Conservation (phyloP, 1,284 basidiomycete species). For the Pseudozyma sp. region DNA sequence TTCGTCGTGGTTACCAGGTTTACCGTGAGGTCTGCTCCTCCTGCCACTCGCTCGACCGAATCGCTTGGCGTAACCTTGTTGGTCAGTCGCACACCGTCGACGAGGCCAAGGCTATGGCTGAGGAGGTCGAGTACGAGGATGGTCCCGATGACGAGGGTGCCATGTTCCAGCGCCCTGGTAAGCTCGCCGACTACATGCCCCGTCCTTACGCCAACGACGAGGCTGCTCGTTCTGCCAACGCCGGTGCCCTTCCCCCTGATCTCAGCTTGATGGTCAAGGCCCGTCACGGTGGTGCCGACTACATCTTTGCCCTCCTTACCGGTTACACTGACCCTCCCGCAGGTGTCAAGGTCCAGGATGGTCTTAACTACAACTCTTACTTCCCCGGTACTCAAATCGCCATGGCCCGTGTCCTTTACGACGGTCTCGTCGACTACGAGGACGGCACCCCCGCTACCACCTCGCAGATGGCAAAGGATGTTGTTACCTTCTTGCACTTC, state of each 20-base stretch:
- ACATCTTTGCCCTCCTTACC: conserved; percentile 95
- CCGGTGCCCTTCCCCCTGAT: conserved; percentile 95
- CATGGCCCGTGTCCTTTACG: conserved; percentile 97
- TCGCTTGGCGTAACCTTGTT: conserved; percentile 99
- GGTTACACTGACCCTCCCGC: conserved; percentile 97
- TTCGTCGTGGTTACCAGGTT: conserved; percentile 97
- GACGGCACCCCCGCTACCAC: conserved; percentile 91
- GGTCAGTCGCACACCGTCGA: conserved; percentile 96
- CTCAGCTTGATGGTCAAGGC: conserved; percentile 97
- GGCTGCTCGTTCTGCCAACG: conserved; percentile 93
- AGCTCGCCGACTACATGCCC: conserved; percentile 96
- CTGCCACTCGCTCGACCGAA: conserved; percentile 98
- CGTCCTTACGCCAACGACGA: conserved; percentile 97
- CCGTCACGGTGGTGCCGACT: conserved; percentile 95
- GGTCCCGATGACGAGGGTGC: conserved; percentile 95
- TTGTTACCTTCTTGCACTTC: conserved; percentile 84
- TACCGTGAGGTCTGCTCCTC: conserved; percentile 99
- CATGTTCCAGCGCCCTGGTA: conserved; percentile 98
- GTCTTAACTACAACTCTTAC: conserved; percentile 69
- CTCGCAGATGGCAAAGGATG: conserved; percentile 99
- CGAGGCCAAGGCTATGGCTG: conserved; percentile 91
- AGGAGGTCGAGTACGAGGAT: conserved; percentile 91
- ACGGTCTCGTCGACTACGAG: conserved; percentile 73
- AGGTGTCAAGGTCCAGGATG: conserved; percentile 89
- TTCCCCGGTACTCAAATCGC: conserved; percentile 79